phyloP scores from a whole-genome alignment of 2,329 filamentous ascomycete genomes.

The Paraconiothyrium sp. region DNA sequence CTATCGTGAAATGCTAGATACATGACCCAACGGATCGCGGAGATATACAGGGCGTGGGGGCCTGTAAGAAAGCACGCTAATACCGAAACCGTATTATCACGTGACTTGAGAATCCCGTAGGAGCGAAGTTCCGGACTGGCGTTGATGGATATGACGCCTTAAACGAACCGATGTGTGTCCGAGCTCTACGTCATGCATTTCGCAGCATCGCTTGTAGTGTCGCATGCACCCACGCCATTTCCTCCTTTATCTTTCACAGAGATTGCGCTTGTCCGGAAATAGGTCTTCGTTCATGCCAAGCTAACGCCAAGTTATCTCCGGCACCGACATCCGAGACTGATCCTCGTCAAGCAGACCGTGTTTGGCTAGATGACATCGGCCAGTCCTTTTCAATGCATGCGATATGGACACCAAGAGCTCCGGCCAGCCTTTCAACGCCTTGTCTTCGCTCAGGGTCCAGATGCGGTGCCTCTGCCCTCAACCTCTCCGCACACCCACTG shows the following conservation, averaged over 20 bases:
- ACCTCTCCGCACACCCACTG: neutral
- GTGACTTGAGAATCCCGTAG: neutral
- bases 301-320: constrained; percentile 3
- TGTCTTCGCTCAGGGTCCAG: constrained; percentile 1
- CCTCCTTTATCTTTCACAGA: neutral
- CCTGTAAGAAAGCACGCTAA: neutral
- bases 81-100: neutral
- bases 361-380: constrained; percentile 15
- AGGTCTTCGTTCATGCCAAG: constrained; percentile 5
- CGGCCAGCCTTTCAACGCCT: neutral
- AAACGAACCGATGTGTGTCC: neutral
- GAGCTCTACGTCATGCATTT: neutral
- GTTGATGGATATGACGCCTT: neutral
- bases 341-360: neutral
- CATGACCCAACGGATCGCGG: neutral
- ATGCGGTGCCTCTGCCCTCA: constrained; percentile 2
- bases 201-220: neutral
- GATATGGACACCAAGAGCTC: constrained; percentile 3
- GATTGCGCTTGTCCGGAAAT: neutral
- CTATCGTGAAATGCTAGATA: neutral
- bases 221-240: neutral
- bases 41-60: constrained; percentile 7
- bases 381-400: constrained; percentile 9
- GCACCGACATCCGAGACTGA: constrained; percentile 1
- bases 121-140: no score